Conservation (phyloP, 805 yeast species). For the Vanderwaltozyma polyspora region DNA sequence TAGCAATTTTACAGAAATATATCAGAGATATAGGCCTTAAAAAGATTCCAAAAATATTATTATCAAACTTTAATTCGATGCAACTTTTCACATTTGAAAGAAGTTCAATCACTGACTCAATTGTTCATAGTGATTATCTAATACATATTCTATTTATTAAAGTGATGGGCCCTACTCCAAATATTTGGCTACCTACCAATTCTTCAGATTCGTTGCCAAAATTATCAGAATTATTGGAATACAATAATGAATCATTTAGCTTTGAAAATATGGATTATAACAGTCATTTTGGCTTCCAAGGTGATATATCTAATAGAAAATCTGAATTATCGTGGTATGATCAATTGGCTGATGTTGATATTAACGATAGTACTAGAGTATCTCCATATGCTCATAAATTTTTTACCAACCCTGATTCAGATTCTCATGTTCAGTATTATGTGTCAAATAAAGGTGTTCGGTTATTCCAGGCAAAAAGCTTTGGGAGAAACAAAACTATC, state of each 20-base stretch:
- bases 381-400: conserved; percentile 68
- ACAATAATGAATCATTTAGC: conserved; percentile 25
- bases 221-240: conserved; percentile 25
- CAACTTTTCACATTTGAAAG: conserved; percentile 59
- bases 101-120: conserved; percentile 42
- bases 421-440: conserved; percentile 70
- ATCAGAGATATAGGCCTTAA: conserved; percentile 46
- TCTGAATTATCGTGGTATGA: conserved; percentile 7
- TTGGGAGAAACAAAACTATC: conserved; percentile 19
- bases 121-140: conserved; percentile 51
- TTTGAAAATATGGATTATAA: conserved; percentile 21
- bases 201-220: conserved; percentile 40
- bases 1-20: conserved; percentile 53
- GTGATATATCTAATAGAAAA: background rate
- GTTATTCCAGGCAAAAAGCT: conserved; percentile 35
- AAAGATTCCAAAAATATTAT: conserved; percentile 37
- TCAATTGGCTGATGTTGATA: conserved; percentile 4
- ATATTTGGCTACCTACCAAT: conserved; percentile 53
- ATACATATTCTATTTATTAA: conserved; percentile 51
- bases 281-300: conserved; percentile 1
- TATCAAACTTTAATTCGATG: conserved; percentile 59
- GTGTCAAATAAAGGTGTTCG: conserved; percentile 57
- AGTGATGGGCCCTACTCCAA: conserved; percentile 56
- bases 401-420: conserved; percentile 84
- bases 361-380: conserved; percentile 16